These are phyloP conservation scores for Meredithiella fracta DNA, from an alignment of 2,329 filamentous ascomycete genomes.

Conservation along the genomic window DNA sequence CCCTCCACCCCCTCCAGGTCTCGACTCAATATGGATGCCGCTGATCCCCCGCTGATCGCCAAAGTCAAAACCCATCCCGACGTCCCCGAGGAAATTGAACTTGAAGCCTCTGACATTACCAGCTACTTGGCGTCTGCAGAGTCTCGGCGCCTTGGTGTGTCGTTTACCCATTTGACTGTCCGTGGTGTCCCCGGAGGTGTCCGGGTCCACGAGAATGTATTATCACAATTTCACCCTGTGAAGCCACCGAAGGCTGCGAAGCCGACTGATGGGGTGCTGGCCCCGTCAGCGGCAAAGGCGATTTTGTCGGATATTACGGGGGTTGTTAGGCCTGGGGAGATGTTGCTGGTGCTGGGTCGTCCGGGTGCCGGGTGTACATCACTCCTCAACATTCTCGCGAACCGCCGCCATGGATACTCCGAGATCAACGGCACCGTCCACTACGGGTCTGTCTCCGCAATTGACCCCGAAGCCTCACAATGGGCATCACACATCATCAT, in stretches of 20 bases:
- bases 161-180: constrained; percentile 6
- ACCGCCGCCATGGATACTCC: not conserved
- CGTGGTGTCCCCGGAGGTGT: constrained; percentile 5
- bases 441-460: not conserved
- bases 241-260: constrained; percentile 37
- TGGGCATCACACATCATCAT: constrained; percentile 46
- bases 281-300: not conserved
- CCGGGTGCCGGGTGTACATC: constrained; percentile 57
- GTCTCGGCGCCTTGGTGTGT: constrained; percentile 3
- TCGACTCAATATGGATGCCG: not conserved
- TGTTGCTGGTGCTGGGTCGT: constrained; percentile 52
- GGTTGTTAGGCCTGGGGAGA: constrained; percentile 55
- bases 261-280: not conserved
- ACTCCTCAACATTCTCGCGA: constrained; percentile 35
- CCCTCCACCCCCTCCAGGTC: too few relatives aligned
- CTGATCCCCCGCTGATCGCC: not conserved
- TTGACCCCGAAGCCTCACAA: constrained; percentile 25
- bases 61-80: not conserved
- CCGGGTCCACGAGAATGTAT: constrained; percentile 43
- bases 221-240: constrained; percentile 39
- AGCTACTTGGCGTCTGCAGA: not conserved
- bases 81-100: constrained; percentile 1
- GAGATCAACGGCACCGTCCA: not conserved
- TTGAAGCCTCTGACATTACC: not conserved
- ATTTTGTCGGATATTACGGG: constrained; percentile 48